Conservation (phyloP, 805 yeast species). For the Candida nemodendra region DNA sequence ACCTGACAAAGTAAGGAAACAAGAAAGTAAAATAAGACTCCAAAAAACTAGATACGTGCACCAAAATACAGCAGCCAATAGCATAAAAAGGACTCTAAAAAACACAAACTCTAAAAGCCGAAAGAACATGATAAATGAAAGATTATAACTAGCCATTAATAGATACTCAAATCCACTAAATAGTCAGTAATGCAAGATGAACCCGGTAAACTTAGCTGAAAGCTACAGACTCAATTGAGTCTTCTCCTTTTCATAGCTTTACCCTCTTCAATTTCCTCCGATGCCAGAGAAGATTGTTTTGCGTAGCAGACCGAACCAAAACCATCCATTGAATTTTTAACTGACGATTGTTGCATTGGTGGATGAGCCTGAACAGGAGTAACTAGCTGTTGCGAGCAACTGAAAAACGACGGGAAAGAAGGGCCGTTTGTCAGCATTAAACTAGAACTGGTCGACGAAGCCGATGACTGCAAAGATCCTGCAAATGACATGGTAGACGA, state of each 20-base stretch:
- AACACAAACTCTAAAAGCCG: neutral
- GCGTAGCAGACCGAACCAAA: conserved; percentile 3
- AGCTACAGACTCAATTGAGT: conserved; percentile 2
- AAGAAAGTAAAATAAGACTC: no score
- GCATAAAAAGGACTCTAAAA: no score
- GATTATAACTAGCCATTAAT: no score
- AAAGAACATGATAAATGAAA: no score
- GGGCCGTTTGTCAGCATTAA: neutral
- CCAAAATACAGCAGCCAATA: no score
- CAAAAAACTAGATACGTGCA: neutral
- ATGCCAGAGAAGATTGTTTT: neutral
- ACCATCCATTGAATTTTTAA: conserved; percentile 6
- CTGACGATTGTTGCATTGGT: conserved; percentile 6
- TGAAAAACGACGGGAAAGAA: no score
- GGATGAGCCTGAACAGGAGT: conserved; percentile 21
- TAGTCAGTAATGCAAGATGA: no score
- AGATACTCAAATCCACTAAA: no score
- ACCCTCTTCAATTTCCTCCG: conserved; percentile 10
- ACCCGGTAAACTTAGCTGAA: neutral
- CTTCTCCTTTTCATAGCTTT: conserved; percentile 15
- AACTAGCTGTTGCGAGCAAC: conserved; percentile 18
- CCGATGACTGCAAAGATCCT: conserved; percentile 2
- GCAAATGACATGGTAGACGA: conserved; percentile 6
- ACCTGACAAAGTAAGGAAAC: no score
- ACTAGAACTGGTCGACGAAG: conserved; percentile 3